Evolutionary conservation across 306 rosid genomes (phyloP).

Genomic region (Trichosanthes cucumerina): DNA sequence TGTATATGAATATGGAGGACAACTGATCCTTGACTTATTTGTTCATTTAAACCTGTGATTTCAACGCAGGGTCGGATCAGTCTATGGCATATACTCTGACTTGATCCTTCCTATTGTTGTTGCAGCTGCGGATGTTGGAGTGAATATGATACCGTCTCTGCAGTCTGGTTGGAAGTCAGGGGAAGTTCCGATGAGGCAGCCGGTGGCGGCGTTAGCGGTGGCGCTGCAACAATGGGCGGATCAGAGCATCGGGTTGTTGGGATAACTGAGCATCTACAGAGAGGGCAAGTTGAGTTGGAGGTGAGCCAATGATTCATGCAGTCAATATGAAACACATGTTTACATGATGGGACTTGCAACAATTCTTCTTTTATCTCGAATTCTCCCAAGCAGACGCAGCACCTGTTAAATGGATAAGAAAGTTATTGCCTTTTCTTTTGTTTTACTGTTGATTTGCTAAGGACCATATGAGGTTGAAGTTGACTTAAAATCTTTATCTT

Average conservation of each 20-base stretch:
- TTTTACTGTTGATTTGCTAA: background rate
- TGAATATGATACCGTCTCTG: slow-evolving; percentile 4
- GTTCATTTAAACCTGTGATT: background rate
- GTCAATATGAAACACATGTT: slow-evolving; percentile 64
- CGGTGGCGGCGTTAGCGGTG: background rate
- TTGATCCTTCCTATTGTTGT: slow-evolving; percentile 12
- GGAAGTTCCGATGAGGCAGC: background rate
- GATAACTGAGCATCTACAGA: slow-evolving; percentile 59
- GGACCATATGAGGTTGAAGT: background rate
- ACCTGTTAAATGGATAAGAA: slow-evolving; percentile 26
- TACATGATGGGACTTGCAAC: slow-evolving; percentile 57
- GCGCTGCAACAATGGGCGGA: background rate
- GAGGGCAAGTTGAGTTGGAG: slow-evolving; percentile 72
- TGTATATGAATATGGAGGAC: background rate
- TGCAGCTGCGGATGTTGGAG: slow-evolving; percentile 9
- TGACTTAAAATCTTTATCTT: background rate
- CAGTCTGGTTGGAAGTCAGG: slow-evolving; percentile 8
- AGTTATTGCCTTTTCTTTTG: background rate
- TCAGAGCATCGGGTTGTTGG: slow-evolving; percentile 15
- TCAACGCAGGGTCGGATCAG: background rate
- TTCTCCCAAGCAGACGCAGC: slow-evolving; percentile 80
- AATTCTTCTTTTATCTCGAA: slow-evolving; percentile 67
- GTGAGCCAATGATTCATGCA: slow-evolving; percentile 74
- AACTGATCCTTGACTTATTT: background rate
- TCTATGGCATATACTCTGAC: slow-evolving; percentile 4